A percentile compares a stretch with the other conserved stretches of the same genome.
Evolutionary conservation across 805 yeast genomes (phyloP).

Genomic region (Myxozyma neotropica): DNA sequence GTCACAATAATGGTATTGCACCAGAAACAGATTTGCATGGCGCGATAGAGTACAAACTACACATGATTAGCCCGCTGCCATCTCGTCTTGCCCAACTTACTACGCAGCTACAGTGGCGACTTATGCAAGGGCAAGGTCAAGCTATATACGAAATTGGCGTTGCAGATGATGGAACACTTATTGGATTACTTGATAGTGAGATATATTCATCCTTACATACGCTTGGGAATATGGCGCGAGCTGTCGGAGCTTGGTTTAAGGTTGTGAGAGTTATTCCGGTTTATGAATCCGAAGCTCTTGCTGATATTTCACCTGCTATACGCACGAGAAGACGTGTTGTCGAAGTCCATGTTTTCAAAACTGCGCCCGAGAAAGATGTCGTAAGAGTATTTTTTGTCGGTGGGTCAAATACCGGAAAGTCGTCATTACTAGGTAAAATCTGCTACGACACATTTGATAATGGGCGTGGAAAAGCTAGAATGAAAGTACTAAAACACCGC

Average conservation of each 20-base stretch:
- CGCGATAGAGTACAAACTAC: conserved; percentile 33
- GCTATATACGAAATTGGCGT: conserved; percentile 34
- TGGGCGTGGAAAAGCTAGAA: conserved; percentile 32
- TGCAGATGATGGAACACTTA: conserved; percentile 27
- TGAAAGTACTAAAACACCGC: conserved; percentile 26
- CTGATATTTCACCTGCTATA: not conserved
- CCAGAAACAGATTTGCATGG: conserved; percentile 33
- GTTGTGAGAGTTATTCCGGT: conserved; percentile 32
- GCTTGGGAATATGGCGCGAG: conserved; percentile 23
- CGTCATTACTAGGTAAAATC: conserved; percentile 26
- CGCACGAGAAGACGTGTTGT: conserved; percentile 16
- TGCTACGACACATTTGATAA: conserved; percentile 26
- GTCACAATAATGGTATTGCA: not conserved
- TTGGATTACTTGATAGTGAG: conserved; percentile 24
- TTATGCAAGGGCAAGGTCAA: conserved; percentile 33
- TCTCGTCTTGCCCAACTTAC: conserved; percentile 34
- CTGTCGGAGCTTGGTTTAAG: conserved; percentile 29
- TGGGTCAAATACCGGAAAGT: conserved; percentile 28
- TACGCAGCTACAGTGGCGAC: conserved; percentile 34
- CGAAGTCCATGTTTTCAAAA: conserved; percentile 28
- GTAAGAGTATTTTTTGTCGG: conserved; percentile 26
- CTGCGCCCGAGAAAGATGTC: conserved; percentile 20
- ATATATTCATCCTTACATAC: conserved; percentile 28
- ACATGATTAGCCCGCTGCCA: conserved; percentile 24
- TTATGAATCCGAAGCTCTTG: conserved; percentile 7